phyloP scores from a whole-genome alignment of 148 eudicot genomes.

The Heliosperma pusillum region DNA sequence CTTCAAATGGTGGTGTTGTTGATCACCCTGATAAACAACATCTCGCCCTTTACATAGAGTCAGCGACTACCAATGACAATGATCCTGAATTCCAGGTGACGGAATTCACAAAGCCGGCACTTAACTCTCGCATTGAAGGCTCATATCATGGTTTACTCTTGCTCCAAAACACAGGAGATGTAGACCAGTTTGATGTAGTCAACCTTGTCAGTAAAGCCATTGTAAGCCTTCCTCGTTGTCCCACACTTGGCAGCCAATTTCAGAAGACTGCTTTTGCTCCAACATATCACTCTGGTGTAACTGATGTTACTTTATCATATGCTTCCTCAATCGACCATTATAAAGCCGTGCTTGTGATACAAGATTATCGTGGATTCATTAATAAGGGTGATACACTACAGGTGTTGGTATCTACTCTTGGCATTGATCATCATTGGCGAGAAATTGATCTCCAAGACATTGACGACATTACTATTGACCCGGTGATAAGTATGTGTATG shows the following conservation, averaged over 20 bases:
- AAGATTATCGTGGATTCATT: neutral
- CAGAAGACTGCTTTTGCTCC: too few relatives aligned
- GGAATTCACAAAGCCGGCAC: neutral
- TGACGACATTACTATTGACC: too few relatives aligned
- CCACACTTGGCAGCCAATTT: neutral
- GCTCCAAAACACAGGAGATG: neutral
- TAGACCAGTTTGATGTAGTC: neutral
- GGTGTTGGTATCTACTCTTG: neutral
- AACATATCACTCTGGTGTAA: too few relatives aligned
- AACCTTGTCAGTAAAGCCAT: neutral
- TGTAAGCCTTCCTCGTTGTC: constrained; percentile 9
- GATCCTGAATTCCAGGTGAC: neutral
- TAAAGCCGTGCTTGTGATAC: constrained; percentile 23
- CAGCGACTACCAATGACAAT: neutral
- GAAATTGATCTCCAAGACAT: neutral
- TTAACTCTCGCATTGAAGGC: neutral
- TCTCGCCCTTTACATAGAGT: neutral
- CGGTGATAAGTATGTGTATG: too few relatives aligned
- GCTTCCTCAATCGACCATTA: neutral
- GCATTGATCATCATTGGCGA: neutral
- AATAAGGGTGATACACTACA: neutral
- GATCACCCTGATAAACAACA: neutral
- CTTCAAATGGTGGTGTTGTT: neutral
- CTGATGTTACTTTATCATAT: neutral
- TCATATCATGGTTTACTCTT: constrained; percentile 14